Conservation (phyloP, 371 early-diverging fungal species). For the Mycotypha africana region DNA sequence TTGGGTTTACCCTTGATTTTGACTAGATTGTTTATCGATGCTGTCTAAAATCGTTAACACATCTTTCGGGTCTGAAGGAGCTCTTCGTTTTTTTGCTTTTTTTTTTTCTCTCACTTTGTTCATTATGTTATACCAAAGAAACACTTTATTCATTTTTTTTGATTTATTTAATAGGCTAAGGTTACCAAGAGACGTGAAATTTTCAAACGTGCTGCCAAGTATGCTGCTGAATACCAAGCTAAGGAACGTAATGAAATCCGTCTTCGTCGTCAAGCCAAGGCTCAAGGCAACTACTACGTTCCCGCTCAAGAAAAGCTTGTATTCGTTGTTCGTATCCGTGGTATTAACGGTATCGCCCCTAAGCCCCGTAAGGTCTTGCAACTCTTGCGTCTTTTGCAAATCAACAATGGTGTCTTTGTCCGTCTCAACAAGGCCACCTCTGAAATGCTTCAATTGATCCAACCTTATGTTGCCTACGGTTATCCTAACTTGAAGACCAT, state of each 20-base stretch:
- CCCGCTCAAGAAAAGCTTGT: conserved; percentile 96
- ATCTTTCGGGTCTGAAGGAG: conserved; percentile 73
- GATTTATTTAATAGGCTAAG: conserved; percentile 54
- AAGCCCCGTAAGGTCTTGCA: conserved; percentile 99
- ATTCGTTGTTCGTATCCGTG: conserved; percentile 96
- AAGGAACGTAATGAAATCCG: conserved; percentile 86
- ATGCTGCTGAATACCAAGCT: conserved; percentile 92
- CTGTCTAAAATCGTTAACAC: conserved; percentile 50
- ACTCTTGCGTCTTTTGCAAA: conserved; percentile 97
- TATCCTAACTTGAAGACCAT: conserved; percentile 98
- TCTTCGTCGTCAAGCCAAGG: conserved; percentile 90
- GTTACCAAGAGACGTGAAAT: conserved; percentile 84
- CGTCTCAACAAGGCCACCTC: conserved; percentile 97
- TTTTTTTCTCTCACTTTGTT: not conserved
- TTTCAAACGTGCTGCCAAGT: conserved; percentile 97
- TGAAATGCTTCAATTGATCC: conserved; percentile 97
- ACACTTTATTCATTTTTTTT: not conserved
- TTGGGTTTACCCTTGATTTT: conserved; percentile 9
- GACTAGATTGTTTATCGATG: conserved; percentile 45
- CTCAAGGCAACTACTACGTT: conserved; percentile 90
- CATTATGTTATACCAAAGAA: not conserved
- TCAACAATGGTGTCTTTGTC: conserved; percentile 99
- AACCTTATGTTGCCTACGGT: conserved; percentile 97
- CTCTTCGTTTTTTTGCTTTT: not conserved
- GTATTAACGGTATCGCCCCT: conserved; percentile 98